Percentiles rank a stretch among this genome's conserved stretches.
Evolutionary conservation across 192 early-diverging fungal species (phyloP).

Genomic region (Backusella circina): DNA sequence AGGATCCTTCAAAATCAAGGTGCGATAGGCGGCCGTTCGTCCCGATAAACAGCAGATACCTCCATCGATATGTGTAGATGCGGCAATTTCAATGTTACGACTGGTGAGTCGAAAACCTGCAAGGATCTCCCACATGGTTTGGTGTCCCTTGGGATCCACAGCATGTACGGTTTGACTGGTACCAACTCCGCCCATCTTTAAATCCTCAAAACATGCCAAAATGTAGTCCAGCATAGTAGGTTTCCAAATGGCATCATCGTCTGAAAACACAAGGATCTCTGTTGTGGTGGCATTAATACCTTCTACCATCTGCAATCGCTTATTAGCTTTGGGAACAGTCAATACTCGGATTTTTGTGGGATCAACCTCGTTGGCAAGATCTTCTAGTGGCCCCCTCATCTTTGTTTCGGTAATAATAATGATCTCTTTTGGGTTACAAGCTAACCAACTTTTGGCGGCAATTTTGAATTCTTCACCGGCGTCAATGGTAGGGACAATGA

Average conservation of each 20-base stretch:
- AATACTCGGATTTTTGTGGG: constrained; percentile 48
- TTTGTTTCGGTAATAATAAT: constrained; percentile 63
- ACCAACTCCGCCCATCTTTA: constrained; percentile 66
- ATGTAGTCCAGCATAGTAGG: constrained; percentile 57
- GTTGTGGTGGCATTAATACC: constrained; percentile 60
- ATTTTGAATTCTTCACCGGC: constrained; percentile 69
- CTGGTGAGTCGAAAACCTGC: constrained; percentile 66
- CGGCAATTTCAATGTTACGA: constrained; percentile 68
- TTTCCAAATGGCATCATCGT: constrained; percentile 68
- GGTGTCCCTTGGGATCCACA: constrained; percentile 43
- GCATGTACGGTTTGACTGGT: constrained; percentile 59
- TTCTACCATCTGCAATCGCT: constrained; percentile 66
- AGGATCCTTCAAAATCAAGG: constrained; percentile 62
- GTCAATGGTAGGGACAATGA: constrained; percentile 70
- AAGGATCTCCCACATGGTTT: constrained; percentile 69
- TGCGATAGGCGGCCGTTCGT: constrained; percentile 65
- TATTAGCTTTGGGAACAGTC: constrained; percentile 57
- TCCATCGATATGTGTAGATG: constrained; percentile 70
- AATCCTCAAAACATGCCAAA: constrained; percentile 67
- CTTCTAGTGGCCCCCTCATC: constrained; percentile 47
- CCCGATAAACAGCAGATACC: constrained; percentile 71
- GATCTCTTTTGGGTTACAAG: constrained; percentile 61
- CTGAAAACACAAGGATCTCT: constrained; percentile 63
- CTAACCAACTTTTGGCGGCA: constrained; percentile 64
- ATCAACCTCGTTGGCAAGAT: constrained; percentile 55